A percentile compares a stretch with the other conserved stretches of the same genome.
Conservation (phyloP, 257 asterid species). For the Linderniella brevidens region DNA sequence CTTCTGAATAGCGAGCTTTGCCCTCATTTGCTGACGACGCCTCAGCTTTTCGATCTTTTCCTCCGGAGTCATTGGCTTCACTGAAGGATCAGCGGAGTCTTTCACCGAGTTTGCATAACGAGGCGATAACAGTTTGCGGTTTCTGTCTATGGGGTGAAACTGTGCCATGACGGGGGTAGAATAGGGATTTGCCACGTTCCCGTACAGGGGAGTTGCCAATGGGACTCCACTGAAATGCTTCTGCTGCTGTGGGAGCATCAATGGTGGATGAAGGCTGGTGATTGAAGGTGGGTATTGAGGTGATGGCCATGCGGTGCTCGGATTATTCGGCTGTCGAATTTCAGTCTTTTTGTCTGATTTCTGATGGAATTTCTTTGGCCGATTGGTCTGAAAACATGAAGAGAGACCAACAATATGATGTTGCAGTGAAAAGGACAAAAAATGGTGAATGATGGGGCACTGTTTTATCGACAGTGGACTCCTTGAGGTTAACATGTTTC, state of each 20-base stretch:
- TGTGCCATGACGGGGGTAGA: constrained; percentile 19
- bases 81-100: constrained; percentile 10
- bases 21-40: constrained; percentile 82
- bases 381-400: constrained; percentile 25
- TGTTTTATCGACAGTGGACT: background rate
- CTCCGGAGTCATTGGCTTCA: constrained; percentile 59
- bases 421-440: constrained; percentile 13
- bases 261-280: constrained; percentile 25
- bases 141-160: constrained; percentile 14
- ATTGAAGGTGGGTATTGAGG: constrained; percentile 24
- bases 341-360: constrained; percentile 22
- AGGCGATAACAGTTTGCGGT: constrained; percentile 13
- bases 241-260: constrained; percentile 24
- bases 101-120: constrained; percentile 23
- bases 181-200: constrained; percentile 29
- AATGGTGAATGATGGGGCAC: constrained; percentile 3
- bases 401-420: constrained; percentile 32
- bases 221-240: constrained; percentile 24
- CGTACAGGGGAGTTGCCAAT: constrained; percentile 31
- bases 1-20: constrained; percentile 72
- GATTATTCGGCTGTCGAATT: constrained; percentile 18
- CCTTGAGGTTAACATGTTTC: background rate
- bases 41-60: constrained; percentile 84
- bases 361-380: constrained; percentile 19
- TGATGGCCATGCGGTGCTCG: constrained; percentile 20